A percentile compares a stretch with the other conserved stretches of the same genome.
phyloP scores from a whole-genome alignment of 176 grass and related monocot genomes.

The Aegilops sharonensis region DNA sequence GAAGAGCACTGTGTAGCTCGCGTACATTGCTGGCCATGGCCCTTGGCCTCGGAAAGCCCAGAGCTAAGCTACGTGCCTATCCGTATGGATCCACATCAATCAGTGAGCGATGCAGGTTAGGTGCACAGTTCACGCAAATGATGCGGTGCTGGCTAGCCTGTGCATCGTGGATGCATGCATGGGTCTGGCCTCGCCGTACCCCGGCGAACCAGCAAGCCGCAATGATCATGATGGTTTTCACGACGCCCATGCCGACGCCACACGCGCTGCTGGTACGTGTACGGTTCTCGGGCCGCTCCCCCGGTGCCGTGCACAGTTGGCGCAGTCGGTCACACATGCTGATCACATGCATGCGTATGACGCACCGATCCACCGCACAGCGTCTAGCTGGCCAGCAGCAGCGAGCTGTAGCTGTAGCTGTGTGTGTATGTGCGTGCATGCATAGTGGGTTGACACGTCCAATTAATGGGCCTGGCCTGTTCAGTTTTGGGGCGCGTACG shows the following conservation, averaged over 20 bases:
- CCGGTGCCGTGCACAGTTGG: constrained; percentile 1
- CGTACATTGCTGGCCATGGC: not conserved
- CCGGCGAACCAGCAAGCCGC: not conserved
- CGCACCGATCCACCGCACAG: not conserved
- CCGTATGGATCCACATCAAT: constrained; percentile 15
- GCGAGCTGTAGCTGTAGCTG: not conserved
- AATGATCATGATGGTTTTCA: not conserved
- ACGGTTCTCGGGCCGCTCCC: not conserved
- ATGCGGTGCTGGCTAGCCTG: not conserved
- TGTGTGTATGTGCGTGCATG: not conserved
- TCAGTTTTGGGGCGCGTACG: not conserved
- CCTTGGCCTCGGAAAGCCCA: not conserved
- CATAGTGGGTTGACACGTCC: constrained; percentile 33
- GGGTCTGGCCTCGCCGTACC: not conserved
- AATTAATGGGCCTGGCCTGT: not conserved
- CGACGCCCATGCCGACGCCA: not conserved
- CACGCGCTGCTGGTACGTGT: not conserved
- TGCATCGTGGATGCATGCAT: not conserved
- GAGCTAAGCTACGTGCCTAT: not conserved
- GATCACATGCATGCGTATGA: constrained; percentile 1
- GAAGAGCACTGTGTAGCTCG: not conserved
- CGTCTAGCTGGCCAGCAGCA: not conserved
- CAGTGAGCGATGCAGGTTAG: not conserved
- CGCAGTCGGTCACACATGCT: not conserved
- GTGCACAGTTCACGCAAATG: not conserved